Evolutionary conservation across 805 yeast genomes (phyloP).

Genomic region (Sungouiozyma ichnusensis): DNA sequence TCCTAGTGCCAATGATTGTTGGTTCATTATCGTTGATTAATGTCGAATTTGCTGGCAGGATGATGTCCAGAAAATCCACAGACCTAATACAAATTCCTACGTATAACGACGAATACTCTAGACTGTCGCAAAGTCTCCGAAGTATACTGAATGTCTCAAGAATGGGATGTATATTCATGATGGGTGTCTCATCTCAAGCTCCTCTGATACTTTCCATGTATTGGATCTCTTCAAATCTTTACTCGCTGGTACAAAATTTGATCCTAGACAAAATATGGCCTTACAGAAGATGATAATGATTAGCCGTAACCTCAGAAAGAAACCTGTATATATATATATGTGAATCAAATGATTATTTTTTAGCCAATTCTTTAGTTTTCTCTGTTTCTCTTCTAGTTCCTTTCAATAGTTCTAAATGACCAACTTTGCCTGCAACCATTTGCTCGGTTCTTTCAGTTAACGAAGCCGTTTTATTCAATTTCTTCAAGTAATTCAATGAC

Average conservation of each 20-base stretch:
- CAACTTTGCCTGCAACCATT: conserved; percentile 79
- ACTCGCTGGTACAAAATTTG: conserved; percentile 66
- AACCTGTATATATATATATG: background rate
- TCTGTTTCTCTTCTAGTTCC: conserved; percentile 84
- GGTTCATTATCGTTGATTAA: conserved; percentile 67
- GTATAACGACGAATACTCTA: conserved; percentile 14
- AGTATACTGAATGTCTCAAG: conserved; percentile 62
- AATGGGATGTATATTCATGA: conserved; percentile 64
- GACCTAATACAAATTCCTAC: conserved; percentile 14
- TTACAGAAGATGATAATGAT: conserved; percentile 7
- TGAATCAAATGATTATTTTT: conserved; percentile 3
- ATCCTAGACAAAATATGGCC: conserved; percentile 60
- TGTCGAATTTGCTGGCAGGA: conserved; percentile 69
- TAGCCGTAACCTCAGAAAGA: background rate
- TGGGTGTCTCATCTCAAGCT: conserved; percentile 78
- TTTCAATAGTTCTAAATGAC: conserved; percentile 82
- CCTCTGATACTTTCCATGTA: conserved; percentile 75
- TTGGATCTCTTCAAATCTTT: conserved; percentile 81
- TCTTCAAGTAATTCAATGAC: conserved; percentile 39
- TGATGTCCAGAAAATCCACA: conserved; percentile 29
- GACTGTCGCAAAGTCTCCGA: conserved; percentile 19
- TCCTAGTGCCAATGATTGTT: conserved; percentile 60
- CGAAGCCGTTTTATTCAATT: conserved; percentile 42
- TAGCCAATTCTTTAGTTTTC: conserved; percentile 27
- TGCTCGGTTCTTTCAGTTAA: conserved; percentile 64